Base-by-base conservation (phyloP, 148 eudicot species). In the Persicaria maculosa region DNA sequence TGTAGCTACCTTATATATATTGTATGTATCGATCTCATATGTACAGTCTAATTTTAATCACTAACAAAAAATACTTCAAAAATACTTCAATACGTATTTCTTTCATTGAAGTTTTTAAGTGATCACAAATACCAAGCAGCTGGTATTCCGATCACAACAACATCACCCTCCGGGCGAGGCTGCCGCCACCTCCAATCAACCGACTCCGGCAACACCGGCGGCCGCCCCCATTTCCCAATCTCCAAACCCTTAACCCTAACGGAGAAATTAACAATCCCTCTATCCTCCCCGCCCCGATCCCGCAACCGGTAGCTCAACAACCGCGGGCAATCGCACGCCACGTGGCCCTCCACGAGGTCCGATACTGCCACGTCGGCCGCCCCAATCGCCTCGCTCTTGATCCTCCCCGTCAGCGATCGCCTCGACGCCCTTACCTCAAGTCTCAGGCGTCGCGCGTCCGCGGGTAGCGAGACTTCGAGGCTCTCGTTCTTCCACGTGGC, bases 401-500 rank as follows among this genome's bases (percentile, higher is more conserved):
- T n/a, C 48, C 64, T 64, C 3, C 57, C 71, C 43, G 44, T 50
- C 4, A 54, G 10, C 4, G 83, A 70, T 46, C 50, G 72, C 44
- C 47, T 70, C 10, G 52, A 74, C 64, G 78, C 76, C 6, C 69
- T 73, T 11, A 87, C 89, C 55, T 85, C 91, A 50, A 87, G 82
- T 25, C 77, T 71, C 43, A 93, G 19, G 52, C 31, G 84, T 9
- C n/a, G 80, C 4, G 80, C 78, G 14, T 62, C 1, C 55, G 22
- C 64, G 54, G 96, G 87, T 54, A 85, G 55, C 45, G 79, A 71
- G 1, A 17, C 20, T 65, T 65, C 15, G 1, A 90, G 77, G 72
- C 80, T 84, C 75, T 86, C 87, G 71, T 88, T 81, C 96, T 88
- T 81, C 96, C 97, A 93, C 12, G 67, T 55, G 6, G 91, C 93